Base-by-base conservation (phyloP, 192 early-diverging fungal genomes). In the Kickxella alabastrina region DNA sequence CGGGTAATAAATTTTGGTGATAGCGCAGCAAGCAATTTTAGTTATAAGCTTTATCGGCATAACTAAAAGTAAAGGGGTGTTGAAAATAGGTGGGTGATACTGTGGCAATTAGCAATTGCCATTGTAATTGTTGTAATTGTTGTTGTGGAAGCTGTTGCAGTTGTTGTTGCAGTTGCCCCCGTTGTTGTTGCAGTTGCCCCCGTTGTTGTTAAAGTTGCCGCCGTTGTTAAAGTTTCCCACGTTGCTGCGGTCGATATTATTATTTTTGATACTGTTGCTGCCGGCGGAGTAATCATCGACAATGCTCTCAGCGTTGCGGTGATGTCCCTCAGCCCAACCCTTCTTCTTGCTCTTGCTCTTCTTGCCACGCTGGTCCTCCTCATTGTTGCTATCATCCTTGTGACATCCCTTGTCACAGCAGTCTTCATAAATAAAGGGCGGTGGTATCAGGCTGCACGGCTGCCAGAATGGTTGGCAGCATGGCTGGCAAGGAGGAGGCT, bases 351-450 rank as follows among this genome's bases (percentile, higher is more conserved):
- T 6, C 45, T 29, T 24, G 10, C 15, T 24, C 15, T 28, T 19
- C 27, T 47, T 35, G 6, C 36, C 36, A 23, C 28, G n/a, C 19
- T 43, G 19, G 4, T 46, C 15, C 10, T 47, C 36, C 17, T 53
- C 35, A 18, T 53, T 47, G 7, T 59, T 59, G 10, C 19, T 21
- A 9, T 48, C 25, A 1, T 47, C 22, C 26, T 61, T 61, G 29
- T 43, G 7, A 9, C 36, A 23, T 23, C 47, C 34, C 9, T 39
- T 24, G 40, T 63, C 44, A 17, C 47, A 40, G 47, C 60, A 55
- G 26, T 49, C 59, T 21, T 68, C 65, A 43, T 68, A 68, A 12
- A 68, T 54, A 44, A 43, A 68, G 10, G 59, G 59, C 10, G 59
- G 59, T 6, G 59, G 31, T 12, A 12, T 51, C 5, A 52, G 65